Conservation (phyloP, 331 rosid genomes). For the Prunus yedoensis region DNA sequence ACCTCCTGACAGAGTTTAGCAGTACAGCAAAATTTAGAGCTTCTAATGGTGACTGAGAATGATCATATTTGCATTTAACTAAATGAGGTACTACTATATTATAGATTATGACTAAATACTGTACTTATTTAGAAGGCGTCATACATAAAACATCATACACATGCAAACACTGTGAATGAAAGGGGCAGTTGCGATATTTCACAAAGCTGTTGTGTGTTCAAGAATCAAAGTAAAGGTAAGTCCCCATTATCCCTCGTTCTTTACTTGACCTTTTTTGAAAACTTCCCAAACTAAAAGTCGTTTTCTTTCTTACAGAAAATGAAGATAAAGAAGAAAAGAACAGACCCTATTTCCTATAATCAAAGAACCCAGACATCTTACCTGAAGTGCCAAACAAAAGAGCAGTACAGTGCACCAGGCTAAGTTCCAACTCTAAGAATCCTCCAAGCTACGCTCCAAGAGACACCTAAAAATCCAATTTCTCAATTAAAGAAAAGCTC, state of each 20-base stretch:
- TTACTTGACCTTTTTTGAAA: not conserved
- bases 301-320: not conserved
- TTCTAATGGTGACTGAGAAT: constrained; percentile 19
- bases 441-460: constrained; percentile 46
- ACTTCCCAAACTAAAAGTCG: constrained; percentile 1
- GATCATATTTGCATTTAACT: not conserved
- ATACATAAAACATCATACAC: constrained; percentile 12
- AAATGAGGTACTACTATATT: not conserved
- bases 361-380: constrained; percentile 25
- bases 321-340: not conserved
- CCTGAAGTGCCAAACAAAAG: constrained; percentile 35
- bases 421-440: constrained; percentile 54
- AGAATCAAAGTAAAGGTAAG: not conserved
- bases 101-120: not conserved
- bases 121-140: not conserved
- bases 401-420: constrained; percentile 31
- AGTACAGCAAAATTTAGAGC: constrained; percentile 19
- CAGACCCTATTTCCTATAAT: constrained; percentile 18
- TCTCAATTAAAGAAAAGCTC: constrained; percentile 29
- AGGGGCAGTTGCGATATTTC: constrained; percentile 1
- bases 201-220: not conserved
- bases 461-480: constrained; percentile 52
- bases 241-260: constrained; percentile 7
- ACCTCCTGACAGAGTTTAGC: constrained; percentile 43
- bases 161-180: constrained; percentile 18